Conservation (phyloP, 129 eudicot species). For the Deinandra increscens region DNA sequence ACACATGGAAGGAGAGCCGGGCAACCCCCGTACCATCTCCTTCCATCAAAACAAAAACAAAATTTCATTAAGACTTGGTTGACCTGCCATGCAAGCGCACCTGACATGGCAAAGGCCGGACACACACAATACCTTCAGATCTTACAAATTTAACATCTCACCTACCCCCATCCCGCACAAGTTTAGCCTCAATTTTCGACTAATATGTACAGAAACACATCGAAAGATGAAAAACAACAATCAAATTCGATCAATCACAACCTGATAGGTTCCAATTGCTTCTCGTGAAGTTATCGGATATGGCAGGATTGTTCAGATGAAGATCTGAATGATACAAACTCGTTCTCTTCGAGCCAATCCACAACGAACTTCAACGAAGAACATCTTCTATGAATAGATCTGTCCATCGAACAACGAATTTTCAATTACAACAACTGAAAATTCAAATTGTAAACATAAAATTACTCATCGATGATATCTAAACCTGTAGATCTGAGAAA, state of each 20-base stretch:
- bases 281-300: too few species aligned
- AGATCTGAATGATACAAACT: background rate
- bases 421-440: background rate
- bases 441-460: too few species aligned
- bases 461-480: background rate
- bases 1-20: constrained; percentile 68
- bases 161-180: background rate
- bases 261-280: background rate
- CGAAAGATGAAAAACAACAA: constrained; percentile 16
- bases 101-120: constrained; percentile 97
- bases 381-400: background rate
- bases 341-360: background rate
- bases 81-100: constrained; percentile 99
- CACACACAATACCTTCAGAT: constrained; percentile 23
- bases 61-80: constrained; percentile 36
- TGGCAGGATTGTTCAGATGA: background rate
- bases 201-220: constrained; percentile 10
- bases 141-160: constrained; percentile 32
- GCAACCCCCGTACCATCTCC: constrained; percentile 84
- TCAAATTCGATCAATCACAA: background rate
- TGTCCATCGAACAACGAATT: background rate
- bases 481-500: background rate
- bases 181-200: background rate
- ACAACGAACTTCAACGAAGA: background rate
- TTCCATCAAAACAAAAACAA: constrained; percentile 44